phyloP scores from a whole-genome alignment of 768 basidiomycete species.

The Mycena galericulata region DNA sequence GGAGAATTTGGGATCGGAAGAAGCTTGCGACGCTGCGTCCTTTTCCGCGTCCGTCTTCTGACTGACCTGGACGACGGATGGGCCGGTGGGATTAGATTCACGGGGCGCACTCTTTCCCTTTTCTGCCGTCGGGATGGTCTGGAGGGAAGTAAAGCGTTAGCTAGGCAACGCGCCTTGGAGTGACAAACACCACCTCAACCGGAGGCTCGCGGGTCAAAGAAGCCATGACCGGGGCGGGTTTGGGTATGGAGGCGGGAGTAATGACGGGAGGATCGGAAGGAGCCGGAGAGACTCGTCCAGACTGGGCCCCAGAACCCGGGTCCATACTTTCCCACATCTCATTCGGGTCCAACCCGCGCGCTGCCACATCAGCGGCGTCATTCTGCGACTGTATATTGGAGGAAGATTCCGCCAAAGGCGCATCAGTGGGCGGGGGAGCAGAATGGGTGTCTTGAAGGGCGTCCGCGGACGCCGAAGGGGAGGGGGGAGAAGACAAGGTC shows the following conservation, averaged over 20 bases:
- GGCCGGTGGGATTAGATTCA: neutral
- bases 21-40: neutral
- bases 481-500: slow-evolving; percentile 14
- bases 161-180: neutral
- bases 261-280: neutral
- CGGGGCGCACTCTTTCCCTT: neutral
- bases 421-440: neutral
- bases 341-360: slow-evolving; percentile 15
- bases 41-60: slow-evolving; percentile 1
- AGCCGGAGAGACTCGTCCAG: neutral
- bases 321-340: slow-evolving; percentile 33
- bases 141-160: neutral
- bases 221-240: slow-evolving; percentile 18
- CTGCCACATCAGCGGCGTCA: neutral
- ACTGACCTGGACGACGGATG: slow-evolving; percentile 1
- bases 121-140: neutral
- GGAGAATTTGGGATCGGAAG: neutral
- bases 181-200: slow-evolving; percentile 12
- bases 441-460: neutral
- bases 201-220: slow-evolving; percentile 12
- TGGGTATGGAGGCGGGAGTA: neutral
- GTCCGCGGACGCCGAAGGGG: slow-evolving; percentile 5
- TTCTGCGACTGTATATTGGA: neutral
- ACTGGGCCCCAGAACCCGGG: slow-evolving; percentile 22
- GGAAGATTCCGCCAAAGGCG: neutral